Conservation (phyloP, 129 eudicot species). For the Lonicera japonica region DNA sequence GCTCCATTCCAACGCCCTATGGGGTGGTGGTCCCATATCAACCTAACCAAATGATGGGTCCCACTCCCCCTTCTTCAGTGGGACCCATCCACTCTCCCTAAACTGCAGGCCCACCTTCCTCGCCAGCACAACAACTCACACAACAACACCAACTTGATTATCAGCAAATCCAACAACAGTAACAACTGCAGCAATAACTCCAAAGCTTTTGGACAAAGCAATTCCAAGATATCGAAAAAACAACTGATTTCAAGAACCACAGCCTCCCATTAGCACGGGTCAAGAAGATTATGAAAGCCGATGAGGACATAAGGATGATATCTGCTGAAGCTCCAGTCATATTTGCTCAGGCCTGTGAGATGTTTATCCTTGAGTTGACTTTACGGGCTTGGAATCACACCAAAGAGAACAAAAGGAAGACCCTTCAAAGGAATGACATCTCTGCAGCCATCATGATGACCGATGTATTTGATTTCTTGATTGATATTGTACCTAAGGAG, state of each 20-base stretch:
- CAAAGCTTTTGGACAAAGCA: constrained; percentile 81
- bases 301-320: constrained; percentile 90
- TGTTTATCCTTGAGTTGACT: constrained; percentile 87
- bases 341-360: constrained; percentile 91
- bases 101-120: constrained; percentile 52
- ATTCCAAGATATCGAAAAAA: constrained; percentile 78
- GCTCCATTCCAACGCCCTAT: constrained; percentile 49
- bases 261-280: constrained; percentile 88
- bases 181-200: constrained; percentile 73
- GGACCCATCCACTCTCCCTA: constrained; percentile 58
- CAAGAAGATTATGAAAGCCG: constrained; percentile 95
- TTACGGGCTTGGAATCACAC: constrained; percentile 91
- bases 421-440: constrained; percentile 89
- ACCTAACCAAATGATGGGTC: constrained; percentile 70
- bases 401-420: constrained; percentile 87
- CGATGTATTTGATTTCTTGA: constrained; percentile 79
- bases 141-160: constrained; percentile 91
- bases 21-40: constrained; percentile 57
- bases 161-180: constrained; percentile 93
- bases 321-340: constrained; percentile 96
- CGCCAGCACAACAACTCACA: constrained; percentile 70
- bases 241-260: constrained; percentile 85
- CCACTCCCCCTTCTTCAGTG: constrained; percentile 46
- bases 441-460: constrained; percentile 92
- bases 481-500: constrained; percentile 86